Evolutionary conservation across 2,329 filamentous ascomycete species (phyloP).

Genomic region (Fusarium luffae): DNA sequence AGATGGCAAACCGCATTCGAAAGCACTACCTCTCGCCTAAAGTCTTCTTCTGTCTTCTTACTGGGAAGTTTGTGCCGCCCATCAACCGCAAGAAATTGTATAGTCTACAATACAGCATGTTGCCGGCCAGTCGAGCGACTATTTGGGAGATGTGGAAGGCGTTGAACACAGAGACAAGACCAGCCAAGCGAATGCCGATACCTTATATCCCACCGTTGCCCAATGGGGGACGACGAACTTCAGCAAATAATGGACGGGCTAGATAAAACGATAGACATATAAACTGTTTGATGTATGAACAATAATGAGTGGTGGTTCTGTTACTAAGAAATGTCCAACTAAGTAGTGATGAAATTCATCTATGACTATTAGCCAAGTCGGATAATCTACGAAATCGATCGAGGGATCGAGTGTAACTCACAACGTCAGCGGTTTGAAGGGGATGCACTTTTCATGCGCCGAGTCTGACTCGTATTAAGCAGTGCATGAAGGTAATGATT

Average conservation of each 20-base stretch:
- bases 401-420: neutral
- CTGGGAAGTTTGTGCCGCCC: conserved; percentile 91
- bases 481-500: neutral
- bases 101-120: conserved; percentile 97
- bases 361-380: neutral
- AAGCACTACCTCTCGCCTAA: conserved; percentile 94
- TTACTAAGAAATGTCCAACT: neutral
- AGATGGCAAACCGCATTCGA: conserved; percentile 89
- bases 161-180: conserved; percentile 64
- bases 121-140: conserved; percentile 82
- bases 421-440: neutral
- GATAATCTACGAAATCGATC: neutral
- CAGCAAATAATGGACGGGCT: conserved; percentile 46
- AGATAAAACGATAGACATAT: conserved; percentile 34
- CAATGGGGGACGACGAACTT: conserved; percentile 48
- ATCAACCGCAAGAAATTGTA: conserved; percentile 96
- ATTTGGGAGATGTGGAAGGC: conserved; percentile 88
- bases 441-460: neutral
- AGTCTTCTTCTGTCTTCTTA: conserved; percentile 88
- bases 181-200: conserved; percentile 56
- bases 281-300: neutral
- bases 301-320: conserved; percentile 7
- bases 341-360: neutral
- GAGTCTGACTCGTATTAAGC: conserved; percentile 5
- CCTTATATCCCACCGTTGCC: conserved; percentile 50